Percentiles rank a stretch among this genome's conserved stretches.
Conservation (phyloP, 1,139 yeast genomes). For the Magnusiomyces clavatus region DNA sequence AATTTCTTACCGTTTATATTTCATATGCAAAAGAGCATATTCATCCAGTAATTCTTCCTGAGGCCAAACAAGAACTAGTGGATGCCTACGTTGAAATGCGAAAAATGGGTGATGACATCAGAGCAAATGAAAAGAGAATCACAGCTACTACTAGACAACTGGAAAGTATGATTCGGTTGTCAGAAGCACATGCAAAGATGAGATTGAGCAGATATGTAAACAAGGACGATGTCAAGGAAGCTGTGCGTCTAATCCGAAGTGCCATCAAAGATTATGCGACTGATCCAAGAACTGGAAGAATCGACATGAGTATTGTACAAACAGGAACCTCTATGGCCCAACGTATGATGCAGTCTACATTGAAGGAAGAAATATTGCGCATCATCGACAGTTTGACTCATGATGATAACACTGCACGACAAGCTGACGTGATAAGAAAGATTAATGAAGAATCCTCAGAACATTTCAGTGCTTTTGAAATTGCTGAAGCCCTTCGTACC, state of each 20-base stretch:
- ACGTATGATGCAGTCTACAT: slow-evolving; percentile 68
- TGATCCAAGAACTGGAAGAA: slow-evolving; percentile 92
- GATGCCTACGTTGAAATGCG: slow-evolving; percentile 89
- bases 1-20: slow-evolving; percentile 77
- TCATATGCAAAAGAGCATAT: slow-evolving; percentile 83
- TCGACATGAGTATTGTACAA: slow-evolving; percentile 95
- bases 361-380: slow-evolving; percentile 35
- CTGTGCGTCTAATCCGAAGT: slow-evolving; percentile 82
- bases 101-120: slow-evolving; percentile 83
- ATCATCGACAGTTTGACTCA: slow-evolving; percentile 43
- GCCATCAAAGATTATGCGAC: slow-evolving; percentile 98
- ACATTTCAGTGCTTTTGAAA: slow-evolving; percentile 62
- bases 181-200: slow-evolving; percentile 98
- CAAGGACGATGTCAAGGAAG: slow-evolving; percentile 81
- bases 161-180: slow-evolving; percentile 87
- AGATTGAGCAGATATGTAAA: slow-evolving; percentile 66
- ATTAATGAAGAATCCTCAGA: slow-evolving; percentile 64
- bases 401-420: slow-evolving; percentile 43
- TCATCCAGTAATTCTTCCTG: slow-evolving; percentile 69
- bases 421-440: slow-evolving; percentile 52
- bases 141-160: slow-evolving; percentile 97
- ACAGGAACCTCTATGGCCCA: slow-evolving; percentile 92
- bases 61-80: slow-evolving; percentile 82
- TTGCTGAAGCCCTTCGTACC: slow-evolving; percentile 59
- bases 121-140: slow-evolving; percentile 80